These are phyloP conservation scores for Globisporangium polare DNA, from an alignment of 352 stramenopile species.

Conservation along the genomic window DNA sequence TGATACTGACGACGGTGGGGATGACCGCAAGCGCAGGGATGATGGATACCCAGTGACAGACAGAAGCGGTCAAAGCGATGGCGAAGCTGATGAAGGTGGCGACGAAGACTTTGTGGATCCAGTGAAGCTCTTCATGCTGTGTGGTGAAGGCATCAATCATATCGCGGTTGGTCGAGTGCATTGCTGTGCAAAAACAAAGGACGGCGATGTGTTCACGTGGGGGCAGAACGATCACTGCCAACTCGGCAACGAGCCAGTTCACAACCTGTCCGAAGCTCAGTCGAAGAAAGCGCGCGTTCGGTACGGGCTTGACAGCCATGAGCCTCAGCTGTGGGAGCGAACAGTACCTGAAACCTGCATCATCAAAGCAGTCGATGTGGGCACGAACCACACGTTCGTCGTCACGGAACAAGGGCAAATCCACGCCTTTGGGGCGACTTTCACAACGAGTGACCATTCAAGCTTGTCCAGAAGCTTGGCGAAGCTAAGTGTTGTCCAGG, in stretches of 20 bases:
- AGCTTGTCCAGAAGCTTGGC: slow-evolving; percentile 46
- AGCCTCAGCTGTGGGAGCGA: slow-evolving; percentile 67
- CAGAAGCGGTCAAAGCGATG: slow-evolving; percentile 15
- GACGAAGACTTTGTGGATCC: slow-evolving; percentile 70
- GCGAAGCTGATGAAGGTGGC: slow-evolving; percentile 37
- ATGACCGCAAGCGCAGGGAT: slow-evolving; percentile 9
- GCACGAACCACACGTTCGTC: slow-evolving; percentile 72
- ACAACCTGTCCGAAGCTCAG: slow-evolving; percentile 49
- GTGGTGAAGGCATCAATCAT: slow-evolving; percentile 58
- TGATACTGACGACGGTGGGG: slow-evolving; percentile 22
- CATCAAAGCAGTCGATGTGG: slow-evolving; percentile 49
- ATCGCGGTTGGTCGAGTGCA: slow-evolving; percentile 78
- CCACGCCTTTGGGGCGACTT: slow-evolving; percentile 65
- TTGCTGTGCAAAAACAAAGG: slow-evolving; percentile 71
- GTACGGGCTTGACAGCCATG: slow-evolving; percentile 52
- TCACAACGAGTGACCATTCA: slow-evolving; percentile 56
- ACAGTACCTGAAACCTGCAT: slow-evolving; percentile 58
- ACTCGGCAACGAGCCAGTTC: slow-evolving; percentile 55
- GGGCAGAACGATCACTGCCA: slow-evolving; percentile 83
- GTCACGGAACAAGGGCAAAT: slow-evolving; percentile 49
- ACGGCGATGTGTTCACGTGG: slow-evolving; percentile 83
- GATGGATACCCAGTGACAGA: slow-evolving; percentile 15
- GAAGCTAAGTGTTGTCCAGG: slow-evolving; percentile 61
- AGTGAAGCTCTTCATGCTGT: slow-evolving; percentile 58
- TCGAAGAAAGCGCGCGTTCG: slow-evolving; percentile 54